Evolutionary conservation across 176 grass and related monocot genomes (phyloP), one percentile per base, ranked within the genome.

Genomic region (Triticum urartu): DNA sequence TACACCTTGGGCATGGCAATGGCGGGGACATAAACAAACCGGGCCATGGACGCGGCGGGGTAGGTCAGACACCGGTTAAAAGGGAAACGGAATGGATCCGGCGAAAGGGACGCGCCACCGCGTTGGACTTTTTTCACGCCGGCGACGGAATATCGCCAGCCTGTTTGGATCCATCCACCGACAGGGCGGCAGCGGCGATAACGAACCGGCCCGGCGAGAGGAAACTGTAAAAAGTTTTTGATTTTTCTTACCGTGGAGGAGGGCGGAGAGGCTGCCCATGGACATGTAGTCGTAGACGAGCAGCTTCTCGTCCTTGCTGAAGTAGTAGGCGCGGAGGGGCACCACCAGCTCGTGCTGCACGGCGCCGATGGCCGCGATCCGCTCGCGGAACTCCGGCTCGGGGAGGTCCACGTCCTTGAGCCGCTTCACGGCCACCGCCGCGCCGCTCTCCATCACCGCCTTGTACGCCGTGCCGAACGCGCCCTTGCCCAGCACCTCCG

Each of bases 401-500:
- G 87, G 90, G 3, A 98, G 86, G 72, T 92, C 90, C 75, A 99
- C 97, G 84, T 99, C 97, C 88, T 98, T 99, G 65, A 99, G 93
- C 1, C 97, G 84, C 87, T 99, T 99, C 88, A 99, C 97, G 20
- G 92, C 92, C 77, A 99, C 94, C 21, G 90, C 85, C 6, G 90
- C 71, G 74, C 97, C 94, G 63, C 85, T 92, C 88, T 99, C 97
- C 79, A 99, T 91, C 82, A 96, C 92, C 3, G 97, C 97, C 87
- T 99, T 99, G 97, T 99, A 99, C 74, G 97, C 94, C 75, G 97
- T 99, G 40, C 97, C 97, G 87, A 99, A 99, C 50, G 97, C 94
- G 47, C 95, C 95, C 81, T 98, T 98, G 67, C 95, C 95, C 42
- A 98, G 84, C 81, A 98, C 96, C 92, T 98, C 96, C 18, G 96